Conservation (phyloP, 202 grass and related monocot genomes). For the Schoenoplectus triqueter region DNA sequence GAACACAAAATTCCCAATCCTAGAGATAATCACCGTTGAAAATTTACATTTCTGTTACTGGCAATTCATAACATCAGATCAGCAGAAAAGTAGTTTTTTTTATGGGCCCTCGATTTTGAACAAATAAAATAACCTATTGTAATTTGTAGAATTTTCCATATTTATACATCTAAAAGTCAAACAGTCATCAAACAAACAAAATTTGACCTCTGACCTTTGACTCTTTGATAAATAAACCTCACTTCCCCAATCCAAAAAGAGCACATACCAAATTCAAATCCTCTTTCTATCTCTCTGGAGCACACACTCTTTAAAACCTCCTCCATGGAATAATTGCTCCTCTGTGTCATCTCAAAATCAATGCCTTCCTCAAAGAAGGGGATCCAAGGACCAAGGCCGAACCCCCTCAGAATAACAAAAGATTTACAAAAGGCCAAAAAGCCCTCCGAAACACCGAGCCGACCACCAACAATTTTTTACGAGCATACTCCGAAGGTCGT, state of each 20-base stretch:
- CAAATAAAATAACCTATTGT: not conserved
- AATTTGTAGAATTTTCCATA: not conserved
- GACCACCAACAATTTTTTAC: conserved; percentile 21
- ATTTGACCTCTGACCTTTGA: conserved; percentile 31
- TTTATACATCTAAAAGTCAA: conserved; percentile 20
- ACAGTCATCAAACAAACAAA: conserved; percentile 30
- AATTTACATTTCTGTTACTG: too few species aligned
- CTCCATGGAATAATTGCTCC: conserved; percentile 8
- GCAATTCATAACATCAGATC: too few species aligned
- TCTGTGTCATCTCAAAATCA: conserved; percentile 4
- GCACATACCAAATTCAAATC: conserved; percentile 29
- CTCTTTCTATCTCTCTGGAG: not conserved
- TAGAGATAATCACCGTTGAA: too few species aligned
- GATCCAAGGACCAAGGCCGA: conserved; percentile 37
- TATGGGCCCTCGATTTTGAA: too few species aligned
- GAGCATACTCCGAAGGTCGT: conserved; percentile 38
- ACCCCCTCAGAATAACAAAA: conserved; percentile 32
- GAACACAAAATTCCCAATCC: too few species aligned
- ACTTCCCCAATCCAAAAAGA: conserved; percentile 18
- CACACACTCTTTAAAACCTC: conserved; percentile 25
- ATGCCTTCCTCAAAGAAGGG: conserved; percentile 48
- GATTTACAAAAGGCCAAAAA: conserved; percentile 25
- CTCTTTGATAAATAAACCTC: conserved; percentile 12
- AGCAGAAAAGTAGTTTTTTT: too few species aligned
- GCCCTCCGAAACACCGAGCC: not conserved